A percentile compares a stretch with the other conserved stretches of the same genome.
These are phyloP conservation scores for Tolypocladium nubicola DNA, from an alignment of 2,329 filamentous ascomycete species.

Conservation along the genomic window DNA sequence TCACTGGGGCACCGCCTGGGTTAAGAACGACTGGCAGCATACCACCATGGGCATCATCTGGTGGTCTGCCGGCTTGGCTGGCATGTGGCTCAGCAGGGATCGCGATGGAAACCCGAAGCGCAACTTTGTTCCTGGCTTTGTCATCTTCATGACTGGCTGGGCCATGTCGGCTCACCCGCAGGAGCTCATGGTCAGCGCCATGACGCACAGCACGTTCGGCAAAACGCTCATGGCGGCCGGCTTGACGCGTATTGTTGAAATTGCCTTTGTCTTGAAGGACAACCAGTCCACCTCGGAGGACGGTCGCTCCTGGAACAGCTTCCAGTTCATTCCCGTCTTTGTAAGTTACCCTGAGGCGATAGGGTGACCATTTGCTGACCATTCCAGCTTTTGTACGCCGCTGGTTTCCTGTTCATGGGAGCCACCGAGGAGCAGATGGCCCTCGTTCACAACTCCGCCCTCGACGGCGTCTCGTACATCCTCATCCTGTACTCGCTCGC, in stretches of 20 bases:
- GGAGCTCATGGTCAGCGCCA: constrained; percentile 69
- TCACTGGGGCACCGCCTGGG: constrained; percentile 83
- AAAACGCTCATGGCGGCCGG: constrained; percentile 93
- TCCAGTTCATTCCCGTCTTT: constrained; percentile 43
- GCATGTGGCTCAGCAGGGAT: constrained; percentile 82
- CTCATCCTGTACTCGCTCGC: constrained; percentile 85
- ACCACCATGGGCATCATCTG: constrained; percentile 99
- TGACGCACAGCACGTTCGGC: constrained; percentile 82
- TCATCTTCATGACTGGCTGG: constrained; percentile 88
- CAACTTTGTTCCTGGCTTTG: constrained; percentile 86
- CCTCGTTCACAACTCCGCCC: constrained; percentile 58
- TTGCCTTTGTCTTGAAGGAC: constrained; percentile 78
- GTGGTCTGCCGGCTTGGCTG: constrained; percentile 89
- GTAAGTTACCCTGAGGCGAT: constrained; percentile 30
- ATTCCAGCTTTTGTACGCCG: constrained; percentile 70
- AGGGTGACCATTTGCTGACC: constrained; percentile 4
- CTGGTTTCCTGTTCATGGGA: constrained; percentile 94
- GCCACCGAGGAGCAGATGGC: constrained; percentile 95
- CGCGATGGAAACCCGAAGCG: constrained; percentile 77
- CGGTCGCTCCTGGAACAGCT: constrained; percentile 55
- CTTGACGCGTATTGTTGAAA: constrained; percentile 75
- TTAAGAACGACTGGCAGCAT: constrained; percentile 89
- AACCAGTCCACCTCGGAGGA: constrained; percentile 52
- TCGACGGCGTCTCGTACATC: constrained; percentile 87
- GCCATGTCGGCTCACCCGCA: constrained; percentile 92